phyloP scores from a whole-genome alignment of 805 yeast species.

The Komagataella populi region DNA sequence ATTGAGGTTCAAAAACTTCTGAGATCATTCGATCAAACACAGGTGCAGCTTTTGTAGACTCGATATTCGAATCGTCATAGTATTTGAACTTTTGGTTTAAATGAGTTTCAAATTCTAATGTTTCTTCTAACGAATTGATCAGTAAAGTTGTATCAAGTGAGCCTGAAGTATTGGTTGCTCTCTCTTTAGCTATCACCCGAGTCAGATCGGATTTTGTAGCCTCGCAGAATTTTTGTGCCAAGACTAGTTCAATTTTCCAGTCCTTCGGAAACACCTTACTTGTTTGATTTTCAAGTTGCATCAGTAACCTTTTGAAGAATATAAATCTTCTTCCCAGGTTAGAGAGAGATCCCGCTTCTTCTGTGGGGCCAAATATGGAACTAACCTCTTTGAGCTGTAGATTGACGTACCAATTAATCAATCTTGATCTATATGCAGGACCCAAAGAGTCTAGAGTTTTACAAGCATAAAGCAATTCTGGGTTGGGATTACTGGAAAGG shows the following conservation, averaged over 20 bases:
- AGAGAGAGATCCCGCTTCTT: conserved; percentile 92
- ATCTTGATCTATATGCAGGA: conserved; percentile 36
- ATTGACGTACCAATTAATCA: conserved; percentile 62
- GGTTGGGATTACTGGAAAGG: conserved; percentile 14
- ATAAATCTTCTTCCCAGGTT: conserved; percentile 72
- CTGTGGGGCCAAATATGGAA: conserved; percentile 61
- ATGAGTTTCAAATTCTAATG: conserved; percentile 73
- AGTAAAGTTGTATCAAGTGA: conserved; percentile 48
- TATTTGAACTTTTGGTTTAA: conserved; percentile 51
- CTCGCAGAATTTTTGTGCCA: conserved; percentile 52
- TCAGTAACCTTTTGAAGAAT: conserved; percentile 62
- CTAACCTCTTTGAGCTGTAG: conserved; percentile 60
- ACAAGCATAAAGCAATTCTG: conserved; percentile 49
- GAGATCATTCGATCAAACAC: conserved; percentile 33
- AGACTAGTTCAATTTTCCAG: conserved; percentile 58
- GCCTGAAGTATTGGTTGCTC: conserved; percentile 13
- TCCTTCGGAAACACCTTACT: conserved; percentile 44
- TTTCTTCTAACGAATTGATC: conserved; percentile 55
- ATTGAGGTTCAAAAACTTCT: conserved; percentile 71
- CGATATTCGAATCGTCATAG: conserved; percentile 19
- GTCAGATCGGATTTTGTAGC: conserved; percentile 57
- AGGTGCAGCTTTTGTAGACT: conserved; percentile 12
- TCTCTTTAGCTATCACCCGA: conserved; percentile 28
- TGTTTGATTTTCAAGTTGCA: conserved; percentile 39
- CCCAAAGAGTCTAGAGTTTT: conserved; percentile 55